Evolutionary conservation across 169 alveolate genomes (phyloP), one percentile per base, ranked within the genome.

Genomic region (Cryptosporidium muris): DNA sequence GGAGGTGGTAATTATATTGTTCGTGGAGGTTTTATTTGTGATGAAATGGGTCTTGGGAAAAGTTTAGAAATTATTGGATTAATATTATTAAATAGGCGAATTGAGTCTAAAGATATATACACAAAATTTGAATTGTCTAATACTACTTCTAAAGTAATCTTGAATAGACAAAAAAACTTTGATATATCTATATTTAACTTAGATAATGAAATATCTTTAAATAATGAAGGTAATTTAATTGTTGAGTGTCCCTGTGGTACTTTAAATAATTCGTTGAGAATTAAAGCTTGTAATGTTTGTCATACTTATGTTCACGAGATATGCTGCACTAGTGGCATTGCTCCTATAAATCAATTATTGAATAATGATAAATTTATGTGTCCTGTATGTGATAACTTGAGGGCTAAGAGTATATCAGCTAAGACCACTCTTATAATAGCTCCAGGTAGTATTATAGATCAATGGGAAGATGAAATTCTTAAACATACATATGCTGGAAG

Each of bases 41-140:
- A 74, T 74, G 85, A 74, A 58, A 74, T 74, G 85, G 85, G 85
- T 25, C 40, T 74, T 2, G 85, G 85, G 3, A 74, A 74, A 37
- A 74, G 85, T 45, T 14, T 74, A 47, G 85, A 74, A 43, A 54
- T 74, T 12, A 74, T 74, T 58, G n/a, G 74, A 11, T 37, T 74
- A 37, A 62, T 58, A 40, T 42, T 74, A 11, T 25, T 74, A 11
- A 74, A 74, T 42, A 62, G 51, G 36, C 54, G 49, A 48, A 42
- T 7, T 11, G 62, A 64, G 16, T 14, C 16, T 8, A 25, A 37
- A 11, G 25, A 3, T 9, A 0, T 12, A 62, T 37, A 49, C 2
- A 8, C 2, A 4, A 53, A 51, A 25, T 52, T 25, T 4, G 25
- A 1, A 8, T 7, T 12, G 36, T 40, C 12, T 3, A 40, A 3